phyloP scores from a whole-genome alignment of 805 yeast genomes.

The Saturnispora besseyi region DNA sequence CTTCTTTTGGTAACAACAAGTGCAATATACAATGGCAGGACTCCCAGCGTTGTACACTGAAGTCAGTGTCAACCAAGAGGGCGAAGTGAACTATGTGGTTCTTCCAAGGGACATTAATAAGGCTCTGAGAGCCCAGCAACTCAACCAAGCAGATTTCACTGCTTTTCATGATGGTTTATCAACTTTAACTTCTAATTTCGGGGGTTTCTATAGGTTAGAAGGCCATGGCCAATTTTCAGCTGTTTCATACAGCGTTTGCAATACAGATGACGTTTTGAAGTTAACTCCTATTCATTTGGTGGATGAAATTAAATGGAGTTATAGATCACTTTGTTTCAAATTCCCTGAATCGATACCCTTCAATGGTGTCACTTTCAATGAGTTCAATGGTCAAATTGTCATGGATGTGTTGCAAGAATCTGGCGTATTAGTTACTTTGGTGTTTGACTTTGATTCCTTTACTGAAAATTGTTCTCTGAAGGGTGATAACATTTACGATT shows the following conservation, averaged over 20 bases:
- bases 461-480: constrained; percentile 12
- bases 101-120: background rate
- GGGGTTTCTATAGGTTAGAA: constrained; percentile 15
- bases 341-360: constrained; percentile 31
- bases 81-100: background rate
- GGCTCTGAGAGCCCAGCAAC: background rate
- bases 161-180: background rate
- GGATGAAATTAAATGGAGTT: constrained; percentile 27
- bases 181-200: constrained; percentile 8
- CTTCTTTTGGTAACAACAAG: background rate
- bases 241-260: constrained; percentile 17
- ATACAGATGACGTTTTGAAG: constrained; percentile 17
- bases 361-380: constrained; percentile 31
- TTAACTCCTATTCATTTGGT: constrained; percentile 34
- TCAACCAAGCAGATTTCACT: background rate
- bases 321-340: constrained; percentile 31
- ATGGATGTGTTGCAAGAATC: constrained; percentile 46
- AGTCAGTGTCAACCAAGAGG: background rate
- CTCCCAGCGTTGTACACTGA: background rate
- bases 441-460: constrained; percentile 38
- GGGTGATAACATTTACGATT: constrained; percentile 32
- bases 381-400: constrained; percentile 27
- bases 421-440: constrained; percentile 44
- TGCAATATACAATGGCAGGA: background rate
- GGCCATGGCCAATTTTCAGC: constrained; percentile 12